phyloP scores from a whole-genome alignment of 208 protist genomes.

The Porcisia hertigi region DNA sequence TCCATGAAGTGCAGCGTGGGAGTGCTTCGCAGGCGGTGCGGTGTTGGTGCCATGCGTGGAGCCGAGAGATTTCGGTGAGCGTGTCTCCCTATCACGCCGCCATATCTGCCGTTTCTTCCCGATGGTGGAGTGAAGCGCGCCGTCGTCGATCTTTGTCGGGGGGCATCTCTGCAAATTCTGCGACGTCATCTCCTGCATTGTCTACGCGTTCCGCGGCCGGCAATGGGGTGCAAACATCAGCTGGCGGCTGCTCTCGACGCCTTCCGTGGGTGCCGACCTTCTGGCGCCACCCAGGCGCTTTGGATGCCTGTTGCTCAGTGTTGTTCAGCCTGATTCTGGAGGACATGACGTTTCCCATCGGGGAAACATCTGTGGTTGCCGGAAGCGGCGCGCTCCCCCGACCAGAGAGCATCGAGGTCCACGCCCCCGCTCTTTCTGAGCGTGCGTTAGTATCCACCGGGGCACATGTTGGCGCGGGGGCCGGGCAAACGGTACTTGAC shows the following conservation, averaged over 20 bases:
- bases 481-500: constrained; percentile 25
- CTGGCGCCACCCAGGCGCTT: constrained; percentile 55
- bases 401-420: neutral
- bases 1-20: neutral
- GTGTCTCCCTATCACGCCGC: constrained; percentile 28
- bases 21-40: constrained; percentile 3
- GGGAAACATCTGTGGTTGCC: neutral
- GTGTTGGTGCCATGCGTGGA: constrained; percentile 24
- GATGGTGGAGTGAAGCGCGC: constrained; percentile 1
- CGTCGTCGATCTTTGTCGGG: neutral
- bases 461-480: constrained; percentile 6
- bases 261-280: constrained; percentile 34
- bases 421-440: neutral
- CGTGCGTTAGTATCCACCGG: no score
- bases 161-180: neutral
- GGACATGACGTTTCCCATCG: neutral
- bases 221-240: neutral
- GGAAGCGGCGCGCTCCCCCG: neutral
- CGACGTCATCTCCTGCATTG: neutral
- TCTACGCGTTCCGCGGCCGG: neutral
- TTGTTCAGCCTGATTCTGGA: constrained; percentile 53
- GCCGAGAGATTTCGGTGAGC: constrained; percentile 5
- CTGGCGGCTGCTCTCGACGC: no score
- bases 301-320: constrained; percentile 57
- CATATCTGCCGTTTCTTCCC: constrained; percentile 11